Base-by-base conservation (phyloP, 2,329 filamentous ascomycete species). In the Pseudopithomyces chartarum region DNA sequence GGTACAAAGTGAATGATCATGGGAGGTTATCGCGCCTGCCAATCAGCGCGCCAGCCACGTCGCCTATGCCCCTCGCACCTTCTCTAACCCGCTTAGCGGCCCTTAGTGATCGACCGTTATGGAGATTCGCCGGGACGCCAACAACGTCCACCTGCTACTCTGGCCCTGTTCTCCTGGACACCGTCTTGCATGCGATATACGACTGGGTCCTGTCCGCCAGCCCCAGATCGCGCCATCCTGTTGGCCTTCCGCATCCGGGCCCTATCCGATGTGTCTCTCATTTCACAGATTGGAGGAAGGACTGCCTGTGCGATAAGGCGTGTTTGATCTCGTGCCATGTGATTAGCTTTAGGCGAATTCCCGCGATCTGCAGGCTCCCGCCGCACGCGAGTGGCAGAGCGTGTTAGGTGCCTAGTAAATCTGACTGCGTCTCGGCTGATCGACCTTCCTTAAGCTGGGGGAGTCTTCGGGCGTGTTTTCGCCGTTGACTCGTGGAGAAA, bases 121-220 rank as follows among this genome's bases (percentile, higher is more conserved):
- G 26, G 26, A 8, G 26, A 29, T 29, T 29, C 42, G n/a, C 22
- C 42, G 11, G 2, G n/a, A 7, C 43, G 26, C 43, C n/a, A 46
- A 32, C 23, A 15, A 15, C 43, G 26, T 22, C 38, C 48, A 51
- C 38, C 48, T 51, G 48, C 48, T 51, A n/a, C 38, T 51, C 48
- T 42, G 2, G 48, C 38, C 10, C 36, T 12, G 4, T 51, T 20
- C 19, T 51, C 48, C 48, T 51, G 48, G 38, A 26, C 38, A 15
- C 36, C 38, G 48, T 38, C 36, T 40, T 40, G 47, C 32, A 20
- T 40, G 34, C 36, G 40, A 50, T 51, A 43, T 51, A 51, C 38
- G 22, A 34, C 23, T 43, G 23, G 38, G n/a, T 12, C 8, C 33
- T 10, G 20, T 42, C 48, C 48, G 42, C 36, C 22, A 38, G 48